Conservation (phyloP, 2,329 filamentous ascomycete genomes). For the Trichoderma sp. region DNA sequence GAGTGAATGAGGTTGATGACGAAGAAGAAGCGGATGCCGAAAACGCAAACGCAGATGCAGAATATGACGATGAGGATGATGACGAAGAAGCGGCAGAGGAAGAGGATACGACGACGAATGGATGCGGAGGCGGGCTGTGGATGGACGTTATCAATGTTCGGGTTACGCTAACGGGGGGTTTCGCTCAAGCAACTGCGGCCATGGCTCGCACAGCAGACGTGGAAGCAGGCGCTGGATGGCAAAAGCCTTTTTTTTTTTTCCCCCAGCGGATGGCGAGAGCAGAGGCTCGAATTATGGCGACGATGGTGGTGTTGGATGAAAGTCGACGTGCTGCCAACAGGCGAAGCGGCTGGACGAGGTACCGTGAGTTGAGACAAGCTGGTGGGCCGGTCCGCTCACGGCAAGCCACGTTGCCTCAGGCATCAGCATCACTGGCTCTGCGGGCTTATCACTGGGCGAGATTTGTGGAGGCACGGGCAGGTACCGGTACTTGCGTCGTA, state of each 20-base stretch:
- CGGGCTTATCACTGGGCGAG: neutral
- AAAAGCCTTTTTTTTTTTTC: neutral
- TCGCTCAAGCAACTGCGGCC: constrained; percentile 37
- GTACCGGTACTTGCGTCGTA: constrained; percentile 10
- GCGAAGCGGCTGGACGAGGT: constrained; percentile 14
- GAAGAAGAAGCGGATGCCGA: neutral
- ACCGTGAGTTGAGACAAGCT: constrained; percentile 7
- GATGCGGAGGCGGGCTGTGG: neutral
- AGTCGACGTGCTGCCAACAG: constrained; percentile 20
- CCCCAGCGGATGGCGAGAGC: constrained; percentile 13
- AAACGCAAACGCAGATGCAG: neutral
- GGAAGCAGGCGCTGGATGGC: constrained; percentile 1
- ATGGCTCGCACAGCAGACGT: constrained; percentile 32
- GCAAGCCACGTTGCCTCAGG: constrained; percentile 18
- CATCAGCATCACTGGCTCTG: constrained; percentile 1
- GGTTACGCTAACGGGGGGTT: constrained; percentile 8
- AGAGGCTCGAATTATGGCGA: constrained; percentile 11
- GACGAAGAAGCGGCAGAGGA: neutral
- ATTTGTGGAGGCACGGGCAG: neutral
- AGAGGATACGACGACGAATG: neutral
- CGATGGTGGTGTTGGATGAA: neutral
- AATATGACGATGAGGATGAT: constrained; percentile 12
- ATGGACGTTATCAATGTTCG: constrained; percentile 1
- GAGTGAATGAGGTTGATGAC: neutral
- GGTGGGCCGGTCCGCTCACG: constrained; percentile 13